Conservation (phyloP, 805 yeast genomes). For the Naumovozyma dairenensis region DNA sequence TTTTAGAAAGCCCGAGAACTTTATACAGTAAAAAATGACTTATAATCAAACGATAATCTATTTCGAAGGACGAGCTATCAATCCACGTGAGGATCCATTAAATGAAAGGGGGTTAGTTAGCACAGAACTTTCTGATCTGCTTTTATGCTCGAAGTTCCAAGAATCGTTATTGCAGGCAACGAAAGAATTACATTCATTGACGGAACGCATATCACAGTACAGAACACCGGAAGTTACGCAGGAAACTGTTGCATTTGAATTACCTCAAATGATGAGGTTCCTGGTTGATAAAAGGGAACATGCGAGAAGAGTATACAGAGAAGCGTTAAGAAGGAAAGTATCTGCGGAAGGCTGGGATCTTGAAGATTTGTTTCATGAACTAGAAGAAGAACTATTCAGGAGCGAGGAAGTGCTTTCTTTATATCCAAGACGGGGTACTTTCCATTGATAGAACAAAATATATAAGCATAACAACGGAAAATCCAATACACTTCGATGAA, state of each 20-base stretch:
- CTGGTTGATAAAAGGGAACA: conserved; percentile 13
- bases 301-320: conserved; percentile 15
- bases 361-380: conserved; percentile 7
- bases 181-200: conserved; percentile 10
- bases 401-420: conserved; percentile 11
- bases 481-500: too few relatives aligned
- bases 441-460: conserved; percentile 26
- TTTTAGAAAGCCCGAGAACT: too few relatives aligned
- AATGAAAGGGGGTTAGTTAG: too few relatives aligned
- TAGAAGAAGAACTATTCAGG: conserved; percentile 11
- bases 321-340: conserved; percentile 7
- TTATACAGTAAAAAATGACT: too few relatives aligned
- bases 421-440: conserved; percentile 13
- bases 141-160: conserved; percentile 6
- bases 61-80: too few relatives aligned
- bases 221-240: conserved; percentile 3
- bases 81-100: too few relatives aligned
- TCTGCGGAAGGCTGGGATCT: conserved; percentile 9
- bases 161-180: conserved; percentile 6
- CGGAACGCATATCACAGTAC: conserved; percentile 8
- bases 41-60: too few relatives aligned
- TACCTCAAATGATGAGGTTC: conserved; percentile 11
- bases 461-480: too few relatives aligned
- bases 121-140: conserved; percentile 4
- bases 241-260: background rate